Evolutionary conservation across 768 basidiomycete species (phyloP), one percentile per base, ranked within the genome.

Genomic region (Suillus occidentalis): DNA sequence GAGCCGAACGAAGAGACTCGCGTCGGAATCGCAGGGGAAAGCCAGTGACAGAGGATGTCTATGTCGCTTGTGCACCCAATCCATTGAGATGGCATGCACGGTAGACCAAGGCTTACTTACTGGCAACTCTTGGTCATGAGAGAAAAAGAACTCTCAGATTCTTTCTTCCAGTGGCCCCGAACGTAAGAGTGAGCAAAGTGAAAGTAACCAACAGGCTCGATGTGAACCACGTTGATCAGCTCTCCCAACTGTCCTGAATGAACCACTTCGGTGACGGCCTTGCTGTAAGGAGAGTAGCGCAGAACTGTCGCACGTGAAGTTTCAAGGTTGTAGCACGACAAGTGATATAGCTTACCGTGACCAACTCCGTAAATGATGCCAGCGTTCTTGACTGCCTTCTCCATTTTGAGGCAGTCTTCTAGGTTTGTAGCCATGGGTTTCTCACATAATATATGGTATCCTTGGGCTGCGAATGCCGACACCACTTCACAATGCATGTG

Each of bases 151-250:
- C 90, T 90, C 7, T 82, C 78, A 3, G 78, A 76, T 72, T 95
- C 90, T 31, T 80, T 85, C 4, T 80, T 75, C 94, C 94, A 96
- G 72, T 89, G 89, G 2, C 87, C 94, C 40, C 94, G 85, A 37
- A 96, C 94, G 70, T 87, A 96, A 0, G 91, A 93, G 75, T 96
- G 94, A 2, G 94, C 91, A 76, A 95, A 95, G 75, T 95, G 94
- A 70, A 83, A 92, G 72, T 92, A 88, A 6, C 92, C 94, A 1
- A 94, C 87, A 0, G 94, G 94, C 71, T 96, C 94, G 62, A 95
- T 78, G 63, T 94, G 94, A 25, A 91, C 90, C 13, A 87, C 83
- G 67, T 96, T 96, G 72, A 96, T 81, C 36, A 95, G 86, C 59
- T 88, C 84, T 1, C 94, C 94, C 0, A 96, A 83, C 16, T 74